phyloP scores from a whole-genome alignment of 2,329 filamentous ascomycete genomes.

The Aspergillus eucalypticola region DNA sequence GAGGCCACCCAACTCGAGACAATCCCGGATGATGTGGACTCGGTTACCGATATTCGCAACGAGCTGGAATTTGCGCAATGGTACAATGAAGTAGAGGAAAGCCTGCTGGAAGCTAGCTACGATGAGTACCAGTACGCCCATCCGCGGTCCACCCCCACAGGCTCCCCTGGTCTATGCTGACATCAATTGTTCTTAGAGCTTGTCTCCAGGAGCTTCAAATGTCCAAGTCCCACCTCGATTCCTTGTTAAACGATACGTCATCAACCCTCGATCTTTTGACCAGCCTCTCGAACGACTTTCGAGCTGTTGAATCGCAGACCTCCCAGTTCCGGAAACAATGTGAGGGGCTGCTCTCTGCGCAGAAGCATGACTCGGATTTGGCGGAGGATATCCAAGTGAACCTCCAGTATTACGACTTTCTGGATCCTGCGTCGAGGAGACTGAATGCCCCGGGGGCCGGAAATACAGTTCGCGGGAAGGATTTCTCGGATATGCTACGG shows the following conservation, averaged over 20 bases:
- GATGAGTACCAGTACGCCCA: constrained; percentile 73
- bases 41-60: constrained; percentile 53
- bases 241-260: constrained; percentile 74
- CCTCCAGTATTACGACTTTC: constrained; percentile 89
- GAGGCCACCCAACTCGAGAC: constrained; percentile 21
- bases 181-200: constrained; percentile 49
- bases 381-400: constrained; percentile 85
- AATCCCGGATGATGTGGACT: constrained; percentile 15
- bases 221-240: constrained; percentile 78
- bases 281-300: constrained; percentile 80
- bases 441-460: constrained; percentile 90
- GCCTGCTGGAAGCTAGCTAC: constrained; percentile 78
- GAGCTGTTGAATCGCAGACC: constrained; percentile 83
- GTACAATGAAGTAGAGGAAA: constrained; percentile 62
- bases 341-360: constrained; percentile 80
- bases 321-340: constrained; percentile 92
- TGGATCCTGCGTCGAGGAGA: constrained; percentile 84
- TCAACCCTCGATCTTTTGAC: constrained; percentile 74
- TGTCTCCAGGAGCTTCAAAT: constrained; percentile 80
- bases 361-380: constrained; percentile 73
- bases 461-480: constrained; percentile 77
- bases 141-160: background rate
- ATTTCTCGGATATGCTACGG: constrained; percentile 83
- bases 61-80: constrained; percentile 61
- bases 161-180: constrained; percentile 11